phyloP scores from a whole-genome alignment of 305 asterid genomes.

The Fraxinus xanthoxyloides region DNA sequence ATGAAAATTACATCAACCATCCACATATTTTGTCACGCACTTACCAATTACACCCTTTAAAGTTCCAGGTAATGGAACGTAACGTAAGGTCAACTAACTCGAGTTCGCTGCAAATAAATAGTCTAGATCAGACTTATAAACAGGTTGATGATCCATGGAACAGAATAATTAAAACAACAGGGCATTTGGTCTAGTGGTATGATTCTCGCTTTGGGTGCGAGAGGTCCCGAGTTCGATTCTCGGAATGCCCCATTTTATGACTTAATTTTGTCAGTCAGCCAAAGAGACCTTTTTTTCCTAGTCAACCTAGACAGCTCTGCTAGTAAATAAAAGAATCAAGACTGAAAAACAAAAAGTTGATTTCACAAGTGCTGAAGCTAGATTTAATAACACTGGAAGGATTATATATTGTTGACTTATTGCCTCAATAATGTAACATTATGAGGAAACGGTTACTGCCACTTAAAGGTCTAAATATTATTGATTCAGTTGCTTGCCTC shows the following conservation, averaged over 20 bases:
- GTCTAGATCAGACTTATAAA: not conserved
- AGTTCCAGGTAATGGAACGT: not conserved
- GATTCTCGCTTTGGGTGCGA: slow-evolving; percentile 58
- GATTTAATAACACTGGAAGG: no score
- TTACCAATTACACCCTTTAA: not conserved
- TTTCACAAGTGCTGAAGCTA: not conserved
- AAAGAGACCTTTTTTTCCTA: not conserved
- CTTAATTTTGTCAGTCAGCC: not conserved
- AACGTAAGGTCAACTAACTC: not conserved
- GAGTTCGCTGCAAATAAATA: not conserved
- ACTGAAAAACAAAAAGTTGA: not conserved
- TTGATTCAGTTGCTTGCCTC: not conserved
- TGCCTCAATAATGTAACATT: not conserved
- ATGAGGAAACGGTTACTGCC: not conserved
- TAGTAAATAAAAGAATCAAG: not conserved
- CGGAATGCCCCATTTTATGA: slow-evolving; percentile 30
- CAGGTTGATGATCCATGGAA: not conserved
- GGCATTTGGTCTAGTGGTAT: slow-evolving; percentile 70
- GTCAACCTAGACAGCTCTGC: not conserved
- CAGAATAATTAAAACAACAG: slow-evolving; percentile 6
- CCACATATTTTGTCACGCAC: not conserved
- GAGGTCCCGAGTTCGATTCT: slow-evolving; percentile 84
- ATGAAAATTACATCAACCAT: not conserved
- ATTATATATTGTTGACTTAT: no score
- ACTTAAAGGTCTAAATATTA: not conserved